These are phyloP conservation scores for Phytophthora uliginosa DNA, from an alignment of 352 stramenopile species.

Conservation along the genomic window DNA sequence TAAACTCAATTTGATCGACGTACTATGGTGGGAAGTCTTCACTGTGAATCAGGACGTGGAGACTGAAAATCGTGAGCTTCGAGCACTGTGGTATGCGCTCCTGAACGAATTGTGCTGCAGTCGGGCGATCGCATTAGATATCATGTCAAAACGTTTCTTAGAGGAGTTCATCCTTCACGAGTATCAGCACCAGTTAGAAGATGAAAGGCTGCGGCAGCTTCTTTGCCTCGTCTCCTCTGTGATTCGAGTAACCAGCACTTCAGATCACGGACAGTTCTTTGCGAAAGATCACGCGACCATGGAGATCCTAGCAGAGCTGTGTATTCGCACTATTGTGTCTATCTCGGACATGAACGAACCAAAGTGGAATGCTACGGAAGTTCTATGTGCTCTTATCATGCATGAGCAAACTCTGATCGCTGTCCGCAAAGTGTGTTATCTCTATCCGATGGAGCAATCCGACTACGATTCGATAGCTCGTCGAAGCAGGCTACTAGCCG, in stretches of 20 bases:
- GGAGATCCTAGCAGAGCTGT: slow-evolving; percentile 15
- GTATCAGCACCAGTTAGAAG: neutral
- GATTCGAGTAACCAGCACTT: slow-evolving; percentile 5
- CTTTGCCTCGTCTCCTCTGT: slow-evolving; percentile 17
- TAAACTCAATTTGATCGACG: slow-evolving; percentile 24
- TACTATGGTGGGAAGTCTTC: slow-evolving; percentile 21
- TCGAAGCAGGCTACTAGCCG: slow-evolving; percentile 2
- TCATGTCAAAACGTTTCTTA: slow-evolving; percentile 23
- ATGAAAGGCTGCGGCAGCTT: neutral
- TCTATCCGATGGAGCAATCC: neutral
- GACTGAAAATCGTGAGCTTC: neutral
- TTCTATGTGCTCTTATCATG: slow-evolving; percentile 14
- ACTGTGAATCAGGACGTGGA: neutral
- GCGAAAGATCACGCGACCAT: slow-evolving; percentile 4
- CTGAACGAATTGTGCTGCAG: slow-evolving; percentile 21
- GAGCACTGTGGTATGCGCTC: slow-evolving; percentile 23
- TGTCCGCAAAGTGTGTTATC: slow-evolving; percentile 11
- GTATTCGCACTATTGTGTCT: slow-evolving; percentile 5
- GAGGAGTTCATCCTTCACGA: slow-evolving; percentile 15
- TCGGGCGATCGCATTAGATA: slow-evolving; percentile 10
- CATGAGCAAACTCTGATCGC: slow-evolving; percentile 4
- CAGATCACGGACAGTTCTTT: slow-evolving; percentile 21
- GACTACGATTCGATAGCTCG: neutral
- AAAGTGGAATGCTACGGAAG: slow-evolving; percentile 20
- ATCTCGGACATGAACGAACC: slow-evolving; percentile 2